Percentiles rank a stretch among this genome's conserved stretches.
phyloP scores from a whole-genome alignment of 345 rosid species.

The Pseudoturritis turrita region DNA sequence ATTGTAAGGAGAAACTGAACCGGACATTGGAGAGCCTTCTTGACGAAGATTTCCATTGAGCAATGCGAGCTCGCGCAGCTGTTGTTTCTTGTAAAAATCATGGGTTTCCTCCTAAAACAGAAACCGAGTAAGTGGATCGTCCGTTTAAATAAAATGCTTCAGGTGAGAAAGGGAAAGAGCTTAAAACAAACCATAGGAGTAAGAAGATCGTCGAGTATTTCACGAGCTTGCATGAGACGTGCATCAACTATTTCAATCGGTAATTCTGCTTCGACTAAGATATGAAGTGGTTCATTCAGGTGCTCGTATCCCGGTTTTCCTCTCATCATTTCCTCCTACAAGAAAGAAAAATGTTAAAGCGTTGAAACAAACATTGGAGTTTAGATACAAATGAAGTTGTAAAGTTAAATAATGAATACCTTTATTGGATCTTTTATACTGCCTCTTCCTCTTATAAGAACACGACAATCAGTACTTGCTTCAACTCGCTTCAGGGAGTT shows the following conservation, averaged over 20 bases:
- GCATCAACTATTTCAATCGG: slow-evolving; percentile 90
- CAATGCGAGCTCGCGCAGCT: slow-evolving; percentile 90
- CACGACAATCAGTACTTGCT: slow-evolving; percentile 90
- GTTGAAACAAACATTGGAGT: neutral
- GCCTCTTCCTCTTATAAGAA: slow-evolving; percentile 91
- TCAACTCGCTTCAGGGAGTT: slow-evolving; percentile 97
- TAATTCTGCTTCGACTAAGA: slow-evolving; percentile 89
- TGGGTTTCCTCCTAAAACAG: slow-evolving; percentile 79
- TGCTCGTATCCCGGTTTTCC: slow-evolving; percentile 98
- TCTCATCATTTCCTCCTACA: slow-evolving; percentile 92
- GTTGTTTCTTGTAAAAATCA: slow-evolving; percentile 94
- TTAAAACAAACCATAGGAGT: slow-evolving; percentile 66
- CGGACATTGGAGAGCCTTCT: slow-evolving; percentile 93
- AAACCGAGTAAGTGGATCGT: neutral
- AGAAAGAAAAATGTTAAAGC: neutral
- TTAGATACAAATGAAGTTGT: neutral
- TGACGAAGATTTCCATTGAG: slow-evolving; percentile 89
- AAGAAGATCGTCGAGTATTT: slow-evolving; percentile 88
- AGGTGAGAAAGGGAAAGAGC: neutral
- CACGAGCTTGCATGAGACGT: slow-evolving; percentile 87
- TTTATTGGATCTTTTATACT: slow-evolving; percentile 84
- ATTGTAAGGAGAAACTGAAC: slow-evolving; percentile 86
- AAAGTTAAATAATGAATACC: slow-evolving; percentile 37
- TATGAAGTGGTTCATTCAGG: slow-evolving; percentile 89
- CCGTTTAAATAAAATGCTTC: neutral